Base-by-base conservation (phyloP, 2,329 filamentous ascomycete species). In the Monosporascus sp. region DNA sequence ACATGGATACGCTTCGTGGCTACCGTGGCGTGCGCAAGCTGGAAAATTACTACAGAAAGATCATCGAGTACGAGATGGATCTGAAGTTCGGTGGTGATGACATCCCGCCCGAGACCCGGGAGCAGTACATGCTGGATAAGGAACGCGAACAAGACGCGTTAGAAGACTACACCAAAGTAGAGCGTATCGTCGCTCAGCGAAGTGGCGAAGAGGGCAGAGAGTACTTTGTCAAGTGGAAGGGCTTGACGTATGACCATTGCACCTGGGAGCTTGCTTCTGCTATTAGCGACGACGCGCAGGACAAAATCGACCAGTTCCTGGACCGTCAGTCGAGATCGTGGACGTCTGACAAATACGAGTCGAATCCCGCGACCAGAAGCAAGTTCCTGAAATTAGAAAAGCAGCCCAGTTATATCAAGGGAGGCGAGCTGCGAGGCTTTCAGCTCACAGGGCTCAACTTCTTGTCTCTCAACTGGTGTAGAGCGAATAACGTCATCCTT, bases 191-290 rank as follows among this genome's bases (percentile, higher is more conserved):
- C 62, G 89, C 89, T 51, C 82, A 87, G 54, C 86, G 89, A 57
- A 84, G 90, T 54, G 88, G 87, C 24, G 90, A 94, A 15, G 87
- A 89, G 8, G 90, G 85, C 48, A 83, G 83, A 1, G 90, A 97
- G 68, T 99, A 99, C 70, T 90, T 86, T 59, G 88, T 97, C 71
- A 99, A 99, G 74, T 99, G 94, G 91, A 96, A 94, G 72, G 89
- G 90, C 11, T 81, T 97, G 50, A 89, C 87, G 50, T 99, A 99
- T 67, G 92, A 97, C 63, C 86, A 87, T 57, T 96, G 89, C 72
- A 99, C 95, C 2, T 99, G 95, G 95, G 94, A 99, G 69, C 73
- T 77, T 41, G 89, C 86, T 39, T 79, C 83, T 6, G 78, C 93
- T 36, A 83, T 97, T 62, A 89, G 85, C 66, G 76, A 84, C 35